phyloP scores from a whole-genome alignment of 1,284 basidiomycete species.

The Cryptococcus maquisensis region DNA sequence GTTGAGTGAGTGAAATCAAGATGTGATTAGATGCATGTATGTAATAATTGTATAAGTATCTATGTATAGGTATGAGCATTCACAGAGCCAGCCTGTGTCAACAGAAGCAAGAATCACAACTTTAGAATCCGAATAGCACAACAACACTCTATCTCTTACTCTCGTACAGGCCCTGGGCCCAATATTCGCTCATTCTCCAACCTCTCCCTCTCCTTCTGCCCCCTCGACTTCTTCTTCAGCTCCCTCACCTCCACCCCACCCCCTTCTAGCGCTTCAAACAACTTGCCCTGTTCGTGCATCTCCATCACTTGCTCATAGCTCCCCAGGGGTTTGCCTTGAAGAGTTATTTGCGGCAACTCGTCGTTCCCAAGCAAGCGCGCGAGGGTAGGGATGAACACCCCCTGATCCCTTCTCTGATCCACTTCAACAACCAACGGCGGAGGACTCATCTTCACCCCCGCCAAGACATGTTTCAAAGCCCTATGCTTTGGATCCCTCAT shows the following conservation, averaged over 20 bases:
- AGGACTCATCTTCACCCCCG: slow-evolving; percentile 61
- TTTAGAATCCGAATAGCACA: no score
- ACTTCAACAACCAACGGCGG: slow-evolving; percentile 68
- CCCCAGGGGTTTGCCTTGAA: slow-evolving; percentile 62
- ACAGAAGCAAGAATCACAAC: no score
- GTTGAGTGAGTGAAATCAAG: no score
- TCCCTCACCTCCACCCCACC: slow-evolving; percentile 55
- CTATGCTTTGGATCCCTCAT: slow-evolving; percentile 56
- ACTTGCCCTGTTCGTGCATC: slow-evolving; percentile 52
- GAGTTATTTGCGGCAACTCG: slow-evolving; percentile 65
- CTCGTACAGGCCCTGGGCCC: slow-evolving; percentile 26
- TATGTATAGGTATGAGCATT: no score
- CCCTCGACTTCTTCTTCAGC: slow-evolving; percentile 54
- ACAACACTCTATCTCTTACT: no score
- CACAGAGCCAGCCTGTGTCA: no score
- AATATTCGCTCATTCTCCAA: slow-evolving; percentile 34
- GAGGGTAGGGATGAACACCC: slow-evolving; percentile 53
- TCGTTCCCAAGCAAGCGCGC: slow-evolving; percentile 56
- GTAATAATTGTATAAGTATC: no score
- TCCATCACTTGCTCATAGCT: slow-evolving; percentile 57
- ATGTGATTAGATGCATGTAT: no score
- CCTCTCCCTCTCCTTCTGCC: slow-evolving; percentile 34
- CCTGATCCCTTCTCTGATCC: slow-evolving; percentile 60
- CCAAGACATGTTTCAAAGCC: slow-evolving; percentile 62
- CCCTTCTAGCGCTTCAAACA: slow-evolving; percentile 56